Evolutionary conservation across 768 basidiomycete genomes (phyloP).

Genomic region (Chalciporus chontae): DNA sequence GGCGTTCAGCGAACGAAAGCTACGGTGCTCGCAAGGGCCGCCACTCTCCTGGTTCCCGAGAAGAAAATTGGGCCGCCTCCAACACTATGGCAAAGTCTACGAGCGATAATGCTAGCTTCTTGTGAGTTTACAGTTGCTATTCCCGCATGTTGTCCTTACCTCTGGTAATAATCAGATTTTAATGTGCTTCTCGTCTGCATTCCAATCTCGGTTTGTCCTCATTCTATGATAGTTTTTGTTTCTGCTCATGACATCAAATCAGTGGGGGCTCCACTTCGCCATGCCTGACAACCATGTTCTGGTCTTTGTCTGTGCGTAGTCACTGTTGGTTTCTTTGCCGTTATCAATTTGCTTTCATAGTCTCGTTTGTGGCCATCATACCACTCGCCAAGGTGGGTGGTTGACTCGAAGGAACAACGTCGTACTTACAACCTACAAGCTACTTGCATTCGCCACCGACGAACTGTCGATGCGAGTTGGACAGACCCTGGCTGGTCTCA

Average conservation of each 20-base stretch:
- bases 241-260: constrained; percentile 2
- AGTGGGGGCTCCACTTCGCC: constrained; percentile 79
- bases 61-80: constrained; percentile 43
- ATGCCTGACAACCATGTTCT: constrained; percentile 51
- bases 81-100: constrained; percentile 42
- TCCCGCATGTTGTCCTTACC: constrained; percentile 1
- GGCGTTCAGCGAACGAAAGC: constrained; percentile 3
- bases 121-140: constrained; percentile 40
- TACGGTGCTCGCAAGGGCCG: constrained; percentile 17
- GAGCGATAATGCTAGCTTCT: constrained; percentile 51
- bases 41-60: constrained; percentile 35
- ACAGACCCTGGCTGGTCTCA: constrained; percentile 75
- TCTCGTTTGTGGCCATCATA: constrained; percentile 78
- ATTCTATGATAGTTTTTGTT: neutral
- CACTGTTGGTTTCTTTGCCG: neutral
- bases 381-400: constrained; percentile 69
- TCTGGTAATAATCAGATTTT: constrained; percentile 42
- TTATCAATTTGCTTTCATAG: constrained; percentile 31
- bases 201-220: constrained; percentile 54
- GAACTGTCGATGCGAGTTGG: constrained; percentile 80
- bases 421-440: constrained; percentile 33
- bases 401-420: neutral
- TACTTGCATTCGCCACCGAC: constrained; percentile 83
- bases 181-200: constrained; percentile 72
- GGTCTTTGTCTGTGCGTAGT: constrained; percentile 66